Conservation (phyloP, 2,329 filamentous ascomycete genomes). For the Aspergillus quadrilineatus region DNA sequence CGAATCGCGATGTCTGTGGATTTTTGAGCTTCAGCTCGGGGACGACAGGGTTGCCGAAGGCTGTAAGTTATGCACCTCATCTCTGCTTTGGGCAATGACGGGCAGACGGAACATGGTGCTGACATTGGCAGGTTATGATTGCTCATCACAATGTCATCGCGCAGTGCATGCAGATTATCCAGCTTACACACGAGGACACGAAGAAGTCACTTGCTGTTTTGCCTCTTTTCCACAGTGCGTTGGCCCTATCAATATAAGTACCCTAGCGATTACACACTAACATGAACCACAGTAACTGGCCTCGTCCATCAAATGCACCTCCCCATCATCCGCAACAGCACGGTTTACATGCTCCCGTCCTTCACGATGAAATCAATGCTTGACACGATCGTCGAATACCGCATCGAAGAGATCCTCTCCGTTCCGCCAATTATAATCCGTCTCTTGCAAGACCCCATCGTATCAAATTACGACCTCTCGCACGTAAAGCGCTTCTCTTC, state of each 20-base stretch:
- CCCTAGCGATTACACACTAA: no score
- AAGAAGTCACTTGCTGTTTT: conserved; percentile 58
- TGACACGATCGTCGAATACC: conserved; percentile 51
- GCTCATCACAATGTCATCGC: conserved; percentile 56
- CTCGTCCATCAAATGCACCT: conserved; percentile 64
- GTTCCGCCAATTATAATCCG: conserved; percentile 63
- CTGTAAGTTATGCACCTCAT: conserved; percentile 21
- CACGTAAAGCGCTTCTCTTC: conserved; percentile 58
- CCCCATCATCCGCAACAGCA: conserved; percentile 62
- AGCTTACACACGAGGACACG: conserved; percentile 52
- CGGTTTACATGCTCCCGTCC: conserved; percentile 63
- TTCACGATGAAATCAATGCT: conserved; percentile 65
- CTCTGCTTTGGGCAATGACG: conserved; percentile 11
- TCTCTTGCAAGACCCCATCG: conserved; percentile 53
- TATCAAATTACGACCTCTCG: conserved; percentile 54
- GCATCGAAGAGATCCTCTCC: conserved; percentile 57
- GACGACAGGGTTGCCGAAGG: conserved; percentile 53
- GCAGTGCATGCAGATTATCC: conserved; percentile 61
- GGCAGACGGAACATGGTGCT: not conserved
- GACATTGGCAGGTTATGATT: conserved; percentile 47
- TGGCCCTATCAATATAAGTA: no score
- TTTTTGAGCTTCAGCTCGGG: conserved; percentile 53
- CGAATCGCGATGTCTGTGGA: conserved; percentile 57
- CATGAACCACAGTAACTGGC: conserved; percentile 49
- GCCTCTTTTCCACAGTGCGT: conserved; percentile 57